Evolutionary conservation across 2,329 filamentous ascomycete species (phyloP).

Genomic region (Cordyceps militaris): DNA sequence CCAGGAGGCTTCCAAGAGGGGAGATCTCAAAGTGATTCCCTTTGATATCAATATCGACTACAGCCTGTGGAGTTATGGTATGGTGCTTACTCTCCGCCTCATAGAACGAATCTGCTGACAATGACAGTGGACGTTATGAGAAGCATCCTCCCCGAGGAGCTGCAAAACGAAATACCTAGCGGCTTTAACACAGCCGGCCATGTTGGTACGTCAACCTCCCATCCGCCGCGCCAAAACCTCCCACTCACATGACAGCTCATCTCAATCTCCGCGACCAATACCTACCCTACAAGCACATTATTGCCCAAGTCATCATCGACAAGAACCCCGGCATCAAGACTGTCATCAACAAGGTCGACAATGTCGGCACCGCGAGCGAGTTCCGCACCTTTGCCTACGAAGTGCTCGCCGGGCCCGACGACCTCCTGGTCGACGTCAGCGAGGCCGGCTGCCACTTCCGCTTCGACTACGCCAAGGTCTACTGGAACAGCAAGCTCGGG

Average conservation of each 20-base stretch:
- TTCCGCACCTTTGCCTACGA: slow-evolving; percentile 94
- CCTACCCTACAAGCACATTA: slow-evolving; percentile 76
- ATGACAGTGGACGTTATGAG: slow-evolving; percentile 68
- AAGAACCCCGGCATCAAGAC: slow-evolving; percentile 79
- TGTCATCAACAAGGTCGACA: slow-evolving; percentile 92
- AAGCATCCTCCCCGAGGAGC: slow-evolving; percentile 71
- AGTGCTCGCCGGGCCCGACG: slow-evolving; percentile 71
- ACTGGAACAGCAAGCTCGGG: slow-evolving; percentile 93
- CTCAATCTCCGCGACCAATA: slow-evolving; percentile 82
- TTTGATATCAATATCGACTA: slow-evolving; percentile 75
- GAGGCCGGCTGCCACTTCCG: slow-evolving; percentile 81
- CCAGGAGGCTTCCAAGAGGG: slow-evolving; percentile 57
- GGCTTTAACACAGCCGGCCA: slow-evolving; percentile 89
- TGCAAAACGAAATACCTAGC: slow-evolving; percentile 72
- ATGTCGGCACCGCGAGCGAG: slow-evolving; percentile 76
- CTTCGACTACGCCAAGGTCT: slow-evolving; percentile 94
- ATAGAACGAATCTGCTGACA: slow-evolving; percentile 17
- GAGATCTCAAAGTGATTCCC: slow-evolving; percentile 64
- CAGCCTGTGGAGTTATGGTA: slow-evolving; percentile 78
- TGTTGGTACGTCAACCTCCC: slow-evolving; percentile 49
- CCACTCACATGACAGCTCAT: slow-evolving; percentile 53
- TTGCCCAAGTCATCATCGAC: slow-evolving; percentile 79
- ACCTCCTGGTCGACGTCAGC: slow-evolving; percentile 74
- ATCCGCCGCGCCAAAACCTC: background rate
- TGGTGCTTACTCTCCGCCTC: slow-evolving; percentile 20